Conservation (phyloP, 192 early-diverging fungal species). For the Backusella tuberculispora region DNA sequence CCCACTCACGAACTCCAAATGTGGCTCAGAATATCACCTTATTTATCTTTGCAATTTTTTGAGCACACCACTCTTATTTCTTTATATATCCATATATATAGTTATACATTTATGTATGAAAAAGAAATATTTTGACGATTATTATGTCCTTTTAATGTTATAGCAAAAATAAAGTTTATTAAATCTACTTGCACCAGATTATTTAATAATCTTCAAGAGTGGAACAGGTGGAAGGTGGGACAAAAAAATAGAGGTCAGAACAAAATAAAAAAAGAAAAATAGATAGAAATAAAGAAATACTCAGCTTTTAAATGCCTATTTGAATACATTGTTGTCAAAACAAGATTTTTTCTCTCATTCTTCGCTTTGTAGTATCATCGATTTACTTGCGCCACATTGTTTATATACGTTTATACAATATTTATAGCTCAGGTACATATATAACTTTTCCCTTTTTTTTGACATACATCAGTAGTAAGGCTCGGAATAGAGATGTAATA, state of each 20-base stretch:
- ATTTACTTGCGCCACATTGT: background rate
- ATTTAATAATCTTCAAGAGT: background rate
- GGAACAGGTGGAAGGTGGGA: background rate
- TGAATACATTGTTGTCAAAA: background rate
- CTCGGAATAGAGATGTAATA: too few species aligned
- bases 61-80: background rate
- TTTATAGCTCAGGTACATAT: too few species aligned
- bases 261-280: background rate
- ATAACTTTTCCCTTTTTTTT: too few species aligned
- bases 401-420: background rate
- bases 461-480: too few species aligned
- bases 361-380: background rate
- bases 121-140: background rate
- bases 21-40: background rate
- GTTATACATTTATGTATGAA: background rate
- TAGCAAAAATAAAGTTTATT: background rate
- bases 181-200: background rate
- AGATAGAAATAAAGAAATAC: background rate
- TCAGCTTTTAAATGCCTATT: background rate
- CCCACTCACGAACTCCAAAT: conserved; percentile 2
- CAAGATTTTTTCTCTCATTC: background rate
- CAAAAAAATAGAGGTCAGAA: background rate
- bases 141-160: background rate
- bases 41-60: background rate
- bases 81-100: background rate